Conservation (phyloP, 768 basidiomycete genomes). For the Kwoniella dejecticola region DNA sequence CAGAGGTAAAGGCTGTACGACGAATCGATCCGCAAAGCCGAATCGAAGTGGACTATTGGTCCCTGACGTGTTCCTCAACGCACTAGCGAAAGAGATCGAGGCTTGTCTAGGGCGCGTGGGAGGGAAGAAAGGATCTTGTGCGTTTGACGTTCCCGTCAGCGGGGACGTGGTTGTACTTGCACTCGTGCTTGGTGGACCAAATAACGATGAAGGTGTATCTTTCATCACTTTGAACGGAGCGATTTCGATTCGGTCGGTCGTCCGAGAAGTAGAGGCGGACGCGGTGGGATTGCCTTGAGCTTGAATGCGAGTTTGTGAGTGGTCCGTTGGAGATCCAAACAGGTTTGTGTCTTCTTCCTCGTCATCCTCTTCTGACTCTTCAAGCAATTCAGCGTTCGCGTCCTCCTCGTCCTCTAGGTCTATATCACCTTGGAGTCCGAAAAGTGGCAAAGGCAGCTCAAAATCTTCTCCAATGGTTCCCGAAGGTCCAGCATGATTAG, state of each 20-base stretch:
- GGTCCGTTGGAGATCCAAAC: background rate
- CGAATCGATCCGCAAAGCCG: slow-evolving; percentile 1
- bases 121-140: slow-evolving; percentile 4
- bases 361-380: background rate
- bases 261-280: too few species aligned
- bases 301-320: too few species aligned
- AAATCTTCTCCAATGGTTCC: background rate
- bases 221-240: too few species aligned
- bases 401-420: background rate
- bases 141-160: too few species aligned
- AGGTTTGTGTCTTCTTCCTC: background rate
- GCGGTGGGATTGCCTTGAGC: background rate
- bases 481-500: background rate
- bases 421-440: background rate
- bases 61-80: too few species aligned
- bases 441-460: background rate
- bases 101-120: background rate
- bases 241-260: too few species aligned
- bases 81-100: background rate
- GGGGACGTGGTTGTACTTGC: too few species aligned
- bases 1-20: background rate
- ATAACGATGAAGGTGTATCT: too few species aligned
- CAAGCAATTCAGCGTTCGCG: background rate
- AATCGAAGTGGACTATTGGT: slow-evolving; percentile 4
- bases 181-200: too few species aligned